Base-by-base conservation (phyloP, 2,329 filamentous ascomycete species). In the Phaeophleospora eucalypticola region DNA sequence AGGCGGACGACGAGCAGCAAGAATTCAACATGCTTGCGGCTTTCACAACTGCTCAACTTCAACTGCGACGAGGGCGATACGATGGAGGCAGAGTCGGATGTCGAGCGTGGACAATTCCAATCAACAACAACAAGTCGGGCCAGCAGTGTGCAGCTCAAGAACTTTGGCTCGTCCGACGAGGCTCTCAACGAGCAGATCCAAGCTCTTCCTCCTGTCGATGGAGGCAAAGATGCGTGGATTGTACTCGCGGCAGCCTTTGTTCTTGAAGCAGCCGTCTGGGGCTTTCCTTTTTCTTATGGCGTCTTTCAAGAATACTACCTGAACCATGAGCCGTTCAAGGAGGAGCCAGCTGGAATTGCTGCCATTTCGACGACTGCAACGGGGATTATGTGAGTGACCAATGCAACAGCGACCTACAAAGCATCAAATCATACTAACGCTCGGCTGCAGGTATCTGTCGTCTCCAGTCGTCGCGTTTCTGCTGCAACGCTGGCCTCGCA, bases 371-470 rank as follows among this genome's bases (percentile, higher is more conserved):
- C 71, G 4, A 66, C 63, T 14, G 39, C 45, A 2, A 64, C 62
- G 61, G 73, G 73, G 4, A 32, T 32, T n/a, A 32, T 32, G 27
- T 32, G 8, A 8, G 27, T 32, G n/a, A 8, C n/a, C n/a, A 8
- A 32, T 8, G n/a, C 8, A 32, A 32, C 27, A n/a, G n/a, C 8
- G 8, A 32, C 27, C n/a, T 8, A 32, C 27, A 8, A 32, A 8
- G 27, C 8, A n/a, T n/a, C n/a, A n/a, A n/a, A n/a, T n/a, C n/a
- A n/a, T n/a, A n/a, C n/a, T 8, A 32, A 8, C 27, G 8, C 27
- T 32, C n/a, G 27, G 8, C n/a, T n/a, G 27, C 27, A 32, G 27
- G 67, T 74, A 36, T 70, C 74, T 61, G 76, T 75, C 58, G 63
- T 76, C 47, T 63, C 61, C 34, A 66, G 71, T 74, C 19, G 61